These are phyloP conservation scores for Atkinsonella hypoxylon DNA, from an alignment of 2,329 filamentous ascomycete genomes.

Conservation along the genomic window DNA sequence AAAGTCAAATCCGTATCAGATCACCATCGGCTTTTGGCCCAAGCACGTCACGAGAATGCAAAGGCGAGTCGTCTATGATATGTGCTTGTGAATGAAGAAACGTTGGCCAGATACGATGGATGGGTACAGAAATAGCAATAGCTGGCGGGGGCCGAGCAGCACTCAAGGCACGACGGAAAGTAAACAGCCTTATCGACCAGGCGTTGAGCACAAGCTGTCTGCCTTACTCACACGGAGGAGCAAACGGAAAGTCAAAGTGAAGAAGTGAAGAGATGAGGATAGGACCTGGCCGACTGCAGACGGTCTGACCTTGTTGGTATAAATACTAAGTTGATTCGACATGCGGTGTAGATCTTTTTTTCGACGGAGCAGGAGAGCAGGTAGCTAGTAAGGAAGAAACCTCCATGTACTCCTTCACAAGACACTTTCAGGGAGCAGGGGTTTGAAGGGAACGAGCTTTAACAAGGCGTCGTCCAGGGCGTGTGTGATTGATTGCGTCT, in stretches of 20 bases:
- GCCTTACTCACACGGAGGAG: constrained; percentile 9
- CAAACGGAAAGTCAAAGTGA: background rate
- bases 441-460: background rate
- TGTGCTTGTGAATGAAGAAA: background rate
- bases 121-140: background rate
- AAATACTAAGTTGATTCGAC: constrained; percentile 10
- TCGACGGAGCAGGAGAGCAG: background rate
- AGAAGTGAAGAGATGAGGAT: constrained; percentile 4
- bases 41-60: background rate
- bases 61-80: background rate
- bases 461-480: background rate
- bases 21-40: background rate
- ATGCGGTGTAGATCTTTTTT: constrained; percentile 9
- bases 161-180: background rate
- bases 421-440: constrained; percentile 4
- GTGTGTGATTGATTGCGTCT: background rate
- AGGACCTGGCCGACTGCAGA: constrained; percentile 7
- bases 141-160: background rate
- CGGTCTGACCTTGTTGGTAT: constrained; percentile 12
- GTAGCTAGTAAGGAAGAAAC: background rate
- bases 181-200: constrained; percentile 17
- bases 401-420: constrained; percentile 5
- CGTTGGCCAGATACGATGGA: background rate
- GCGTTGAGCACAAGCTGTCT: constrained; percentile 1
- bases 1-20: background rate